Base-by-base conservation (phyloP, 208 protist species). In the Balamuthia mandrillaris region DNA sequence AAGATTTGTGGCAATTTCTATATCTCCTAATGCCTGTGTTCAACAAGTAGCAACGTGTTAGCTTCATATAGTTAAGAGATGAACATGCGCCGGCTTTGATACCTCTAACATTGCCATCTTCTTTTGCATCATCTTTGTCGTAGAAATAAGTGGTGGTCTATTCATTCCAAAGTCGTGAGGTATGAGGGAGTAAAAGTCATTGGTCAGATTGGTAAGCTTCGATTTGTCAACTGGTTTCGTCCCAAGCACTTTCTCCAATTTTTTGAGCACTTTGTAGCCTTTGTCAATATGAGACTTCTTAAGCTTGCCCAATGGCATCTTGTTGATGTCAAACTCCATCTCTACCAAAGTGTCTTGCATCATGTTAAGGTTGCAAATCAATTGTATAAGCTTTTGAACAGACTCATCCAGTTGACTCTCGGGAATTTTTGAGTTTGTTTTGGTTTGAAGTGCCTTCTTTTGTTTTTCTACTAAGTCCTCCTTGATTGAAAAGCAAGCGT, bases 271-370 rank as follows among this genome's bases (percentile, higher is more conserved):
- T 27, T 5, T 37, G 39, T 78, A 86, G n/a, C 79, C 90, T 52
- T 90, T 74, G 31, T 74, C 47, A 44, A 92, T 90, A 41, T 92
- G 90, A 33, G 39, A 41, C 61, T 89, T 92, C 35, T 88, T 87
- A 31, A 92, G 49, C 81, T 91, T 91, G 47, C 90, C 90, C 2
- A 90, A 52, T 3, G 89, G 89, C 87, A 90, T 86, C 39, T 90
- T 87, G 66, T 77, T 85, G 60, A 89, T 61, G 63, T 89, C 85
- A 33, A 89, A 88, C 45, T 89, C 87, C 66, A 89, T 66, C 54
- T 89, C 87, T 3, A 86, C 52, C 37, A 88, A 31, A 0, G 47
- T 84, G 18, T 85, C 60, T 29, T 51, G 21, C 72, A 84, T 84
- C 81, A 65, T 72, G 51, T 60, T 81, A 21, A 84, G 37, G 81